Conservation (phyloP, 768 basidiomycete species). For the Auricularia sp. region DNA sequence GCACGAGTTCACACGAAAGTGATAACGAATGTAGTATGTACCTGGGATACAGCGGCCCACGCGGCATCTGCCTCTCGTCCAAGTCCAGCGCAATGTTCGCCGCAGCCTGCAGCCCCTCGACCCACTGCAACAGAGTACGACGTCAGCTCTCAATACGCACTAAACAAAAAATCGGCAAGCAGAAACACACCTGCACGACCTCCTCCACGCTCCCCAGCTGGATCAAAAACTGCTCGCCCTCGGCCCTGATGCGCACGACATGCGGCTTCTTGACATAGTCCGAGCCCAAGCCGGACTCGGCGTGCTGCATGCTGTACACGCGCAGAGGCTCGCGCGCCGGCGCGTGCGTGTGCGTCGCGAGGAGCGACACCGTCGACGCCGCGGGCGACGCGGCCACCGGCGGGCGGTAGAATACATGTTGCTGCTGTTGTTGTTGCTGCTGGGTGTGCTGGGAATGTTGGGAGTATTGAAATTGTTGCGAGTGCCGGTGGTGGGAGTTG, state of each 20-base stretch:
- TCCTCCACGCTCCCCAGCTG: conserved; percentile 76
- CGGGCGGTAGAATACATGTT: background rate
- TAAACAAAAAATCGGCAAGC: too few relatives aligned
- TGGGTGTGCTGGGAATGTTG: too few relatives aligned
- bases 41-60: conserved; percentile 79
- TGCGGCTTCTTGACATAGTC: conserved; percentile 92
- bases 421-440: background rate
- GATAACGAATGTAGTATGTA: conserved; percentile 23
- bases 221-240: conserved; percentile 94
- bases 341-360: background rate
- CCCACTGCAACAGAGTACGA: conserved; percentile 31
- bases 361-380: background rate
- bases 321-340: conserved; percentile 33
- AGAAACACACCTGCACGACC: conserved; percentile 28
- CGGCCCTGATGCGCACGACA: conserved; percentile 83
- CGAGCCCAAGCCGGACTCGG: conserved; percentile 89
- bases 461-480: too few relatives aligned
- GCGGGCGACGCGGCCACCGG: background rate
- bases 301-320: conserved; percentile 75
- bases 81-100: conserved; percentile 87
- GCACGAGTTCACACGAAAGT: too few relatives aligned
- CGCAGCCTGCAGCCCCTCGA: conserved; percentile 78
- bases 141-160: too few relatives aligned
- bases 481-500: too few relatives aligned
- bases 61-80: conserved; percentile 87